These are phyloP conservation scores for Claviceps maximensis DNA, from an alignment of 2,329 filamentous ascomycete species.

Conservation along the genomic window DNA sequence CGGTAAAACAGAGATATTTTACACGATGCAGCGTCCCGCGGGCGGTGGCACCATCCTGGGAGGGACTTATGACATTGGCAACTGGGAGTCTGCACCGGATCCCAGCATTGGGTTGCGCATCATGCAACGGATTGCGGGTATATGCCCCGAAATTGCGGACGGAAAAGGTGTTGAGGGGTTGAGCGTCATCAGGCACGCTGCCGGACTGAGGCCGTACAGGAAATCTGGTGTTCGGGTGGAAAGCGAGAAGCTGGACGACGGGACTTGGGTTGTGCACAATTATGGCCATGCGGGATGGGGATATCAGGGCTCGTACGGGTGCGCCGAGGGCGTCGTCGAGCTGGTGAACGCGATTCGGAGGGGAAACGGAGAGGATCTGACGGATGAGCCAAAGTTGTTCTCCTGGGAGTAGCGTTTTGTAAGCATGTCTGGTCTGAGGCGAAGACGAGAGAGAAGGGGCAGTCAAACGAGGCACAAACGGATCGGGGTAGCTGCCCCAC, in stretches of 20 bases:
- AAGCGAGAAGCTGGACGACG: conserved; percentile 35
- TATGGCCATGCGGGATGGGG: conserved; percentile 74
- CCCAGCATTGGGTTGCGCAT: conserved; percentile 69
- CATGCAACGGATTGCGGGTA: conserved; percentile 61
- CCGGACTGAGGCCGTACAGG: conserved; percentile 66
- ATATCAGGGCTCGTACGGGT: conserved; percentile 58
- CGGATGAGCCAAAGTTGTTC: conserved; percentile 18
- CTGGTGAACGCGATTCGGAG: conserved; percentile 49
- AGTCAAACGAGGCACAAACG: no score
- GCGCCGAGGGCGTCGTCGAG: conserved; percentile 50
- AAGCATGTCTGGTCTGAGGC: background rate
- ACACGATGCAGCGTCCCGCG: conserved; percentile 70
- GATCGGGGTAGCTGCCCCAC: no score
- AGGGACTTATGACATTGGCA: conserved; percentile 68
- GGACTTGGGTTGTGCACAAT: conserved; percentile 60
- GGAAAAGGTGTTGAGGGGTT: conserved; percentile 60
- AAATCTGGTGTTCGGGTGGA: conserved; percentile 64
- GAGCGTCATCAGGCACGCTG: conserved; percentile 66
- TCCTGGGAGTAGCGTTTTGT: conserved; percentile 7
- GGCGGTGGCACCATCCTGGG: conserved; percentile 76
- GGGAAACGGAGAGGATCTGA: conserved; percentile 16
- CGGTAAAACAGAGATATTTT: conserved; percentile 56
- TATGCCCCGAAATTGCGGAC: conserved; percentile 49
- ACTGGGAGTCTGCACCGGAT: conserved; percentile 70
- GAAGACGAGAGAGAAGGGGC: background rate